A percentile compares a stretch with the other conserved stretches of the same genome.
Conservation (phyloP, 345 rosid genomes). For the Lumnitzera racemosa region DNA sequence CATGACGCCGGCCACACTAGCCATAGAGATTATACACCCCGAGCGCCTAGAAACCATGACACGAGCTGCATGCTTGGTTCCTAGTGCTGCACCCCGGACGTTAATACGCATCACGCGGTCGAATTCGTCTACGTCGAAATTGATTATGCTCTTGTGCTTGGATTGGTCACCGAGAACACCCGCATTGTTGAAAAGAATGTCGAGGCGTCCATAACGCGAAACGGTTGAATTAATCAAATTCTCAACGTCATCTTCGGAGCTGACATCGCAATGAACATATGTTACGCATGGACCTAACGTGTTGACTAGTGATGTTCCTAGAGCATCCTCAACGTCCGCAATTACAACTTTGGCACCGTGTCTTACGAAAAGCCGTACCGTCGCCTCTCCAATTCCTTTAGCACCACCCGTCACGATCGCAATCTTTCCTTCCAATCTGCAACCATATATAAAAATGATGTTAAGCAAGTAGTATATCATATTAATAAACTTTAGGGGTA, state of each 20-base stretch:
- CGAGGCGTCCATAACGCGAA: constrained; percentile 42
- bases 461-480: not conserved
- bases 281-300: constrained; percentile 38
- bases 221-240: constrained; percentile 44
- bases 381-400: constrained; percentile 75
- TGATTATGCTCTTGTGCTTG: constrained; percentile 57
- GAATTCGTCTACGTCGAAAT: constrained; percentile 58
- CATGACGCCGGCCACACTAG: constrained; percentile 79
- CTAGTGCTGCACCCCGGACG: constrained; percentile 55
- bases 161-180: constrained; percentile 69
- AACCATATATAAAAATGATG: not conserved
- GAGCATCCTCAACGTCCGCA: constrained; percentile 57
- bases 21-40: constrained; percentile 65
- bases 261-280: constrained; percentile 63
- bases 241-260: constrained; percentile 53
- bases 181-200: constrained; percentile 72
- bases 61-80: constrained; percentile 83
- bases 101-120: constrained; percentile 66
- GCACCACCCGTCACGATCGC: constrained; percentile 82
- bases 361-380: constrained; percentile 47
- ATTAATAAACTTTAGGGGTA: too few species aligned
- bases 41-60: constrained; percentile 48
- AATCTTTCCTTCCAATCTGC: constrained; percentile 74
- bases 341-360: constrained; percentile 80
- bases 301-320: constrained; percentile 39